Conservation (phyloP, 768 basidiomycete genomes). For the Phaeotremella skinneri region DNA sequence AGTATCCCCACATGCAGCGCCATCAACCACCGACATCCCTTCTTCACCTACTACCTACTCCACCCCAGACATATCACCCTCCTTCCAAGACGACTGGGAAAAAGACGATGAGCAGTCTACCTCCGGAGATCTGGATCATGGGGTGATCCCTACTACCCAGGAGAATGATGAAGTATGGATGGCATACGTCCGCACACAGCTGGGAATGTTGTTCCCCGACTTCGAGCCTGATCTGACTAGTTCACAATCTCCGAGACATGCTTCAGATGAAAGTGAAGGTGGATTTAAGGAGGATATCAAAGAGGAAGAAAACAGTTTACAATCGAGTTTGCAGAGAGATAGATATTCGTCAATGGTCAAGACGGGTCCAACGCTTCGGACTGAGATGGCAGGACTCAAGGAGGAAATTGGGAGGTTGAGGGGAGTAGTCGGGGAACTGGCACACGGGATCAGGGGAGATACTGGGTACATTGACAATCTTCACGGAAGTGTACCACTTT, state of each 20-base stretch:
- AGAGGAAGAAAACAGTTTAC: no score
- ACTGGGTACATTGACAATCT: neutral
- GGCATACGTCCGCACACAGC: slow-evolving; percentile 31
- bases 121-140: neutral
- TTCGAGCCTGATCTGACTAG: slow-evolving; percentile 13
- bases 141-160: neutral
- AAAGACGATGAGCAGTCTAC: no score
- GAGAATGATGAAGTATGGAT: slow-evolving; percentile 32
- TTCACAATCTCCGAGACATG: no score
- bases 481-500: neutral
- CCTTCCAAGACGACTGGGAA: no score
- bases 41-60: no score
- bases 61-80: no score
- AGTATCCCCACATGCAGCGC: no score
- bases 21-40: no score
- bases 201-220: slow-evolving; percentile 34
- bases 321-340: neutral
- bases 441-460: slow-evolving; percentile 6
- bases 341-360: neutral
- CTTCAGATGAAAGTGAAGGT: no score
- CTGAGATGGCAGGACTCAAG: slow-evolving; percentile 29
- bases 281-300: no score
- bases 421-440: slow-evolving; percentile 33
- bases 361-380: slow-evolving; percentile 17
- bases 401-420: slow-evolving; percentile 40